phyloP scores from a whole-genome alignment of 2,329 filamentous ascomycete genomes.

The Colletotrichum euphorbiae region DNA sequence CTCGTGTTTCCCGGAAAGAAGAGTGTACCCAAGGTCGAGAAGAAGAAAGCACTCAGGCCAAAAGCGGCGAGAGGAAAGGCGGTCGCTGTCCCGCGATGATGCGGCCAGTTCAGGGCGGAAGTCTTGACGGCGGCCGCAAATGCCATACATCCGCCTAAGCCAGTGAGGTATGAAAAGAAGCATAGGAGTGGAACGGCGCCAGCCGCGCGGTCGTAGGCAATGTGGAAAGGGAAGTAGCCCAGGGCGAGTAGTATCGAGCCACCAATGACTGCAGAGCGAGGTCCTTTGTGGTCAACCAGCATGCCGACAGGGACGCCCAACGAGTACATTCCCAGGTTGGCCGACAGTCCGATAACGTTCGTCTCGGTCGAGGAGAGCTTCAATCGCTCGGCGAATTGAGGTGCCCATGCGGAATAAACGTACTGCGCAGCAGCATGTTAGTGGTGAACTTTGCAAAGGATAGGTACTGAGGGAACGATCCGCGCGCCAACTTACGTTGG shows the following conservation, averaged over 20 bases:
- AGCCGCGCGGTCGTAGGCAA: conserved; percentile 78
- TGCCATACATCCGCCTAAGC: conserved; percentile 89
- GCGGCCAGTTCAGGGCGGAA: conserved; percentile 91
- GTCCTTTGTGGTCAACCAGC: conserved; percentile 85
- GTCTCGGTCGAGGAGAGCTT: conserved; percentile 91
- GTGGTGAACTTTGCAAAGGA: background rate
- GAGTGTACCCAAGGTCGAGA: conserved; percentile 81
- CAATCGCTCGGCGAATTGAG: conserved; percentile 90
- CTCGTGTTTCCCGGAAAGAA: conserved; percentile 87
- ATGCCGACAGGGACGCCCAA: conserved; percentile 90
- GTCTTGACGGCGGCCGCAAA: conserved; percentile 89
- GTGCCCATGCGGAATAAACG: conserved; percentile 97
- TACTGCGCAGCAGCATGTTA: conserved; percentile 68
- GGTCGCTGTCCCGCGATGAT: conserved; percentile 91
- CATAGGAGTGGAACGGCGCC: conserved; percentile 74
- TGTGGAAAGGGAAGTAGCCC: conserved; percentile 88
- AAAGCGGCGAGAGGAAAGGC: conserved; percentile 94
- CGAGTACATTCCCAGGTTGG: conserved; percentile 94
- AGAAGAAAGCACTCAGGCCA: conserved; percentile 96
- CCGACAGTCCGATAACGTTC: conserved; percentile 88
- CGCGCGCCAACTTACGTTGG: conserved; percentile 73
- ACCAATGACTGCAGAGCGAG: conserved; percentile 80
- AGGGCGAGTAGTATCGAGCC: conserved; percentile 78
- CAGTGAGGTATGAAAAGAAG: conserved; percentile 86
- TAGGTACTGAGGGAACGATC: background rate